Evolutionary conservation across 768 basidiomycete species (phyloP), one percentile per base, ranked within the genome.

Genomic region (Lentinula aciculospora): DNA sequence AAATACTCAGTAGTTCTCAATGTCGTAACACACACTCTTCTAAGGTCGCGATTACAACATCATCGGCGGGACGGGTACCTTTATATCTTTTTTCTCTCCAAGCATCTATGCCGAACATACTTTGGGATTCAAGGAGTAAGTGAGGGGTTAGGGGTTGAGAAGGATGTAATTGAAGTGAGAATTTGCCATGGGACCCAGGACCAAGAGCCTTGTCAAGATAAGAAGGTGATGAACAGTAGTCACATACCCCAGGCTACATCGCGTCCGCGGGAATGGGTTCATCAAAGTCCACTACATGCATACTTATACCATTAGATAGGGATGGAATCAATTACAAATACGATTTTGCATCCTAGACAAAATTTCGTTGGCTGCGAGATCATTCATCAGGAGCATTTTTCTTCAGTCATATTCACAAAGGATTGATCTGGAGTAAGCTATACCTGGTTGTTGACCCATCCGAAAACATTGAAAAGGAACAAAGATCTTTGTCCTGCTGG

Each of bases 371-470:
- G 58, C 62, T 29, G 76, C 74, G 61, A 73, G 76, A 59, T 73
- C 76, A 57, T 81, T 79, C 3, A 71, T 71, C 13, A 80, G 71
- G 15, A 76, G 63, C 77, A 81, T 19, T n/a, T 32, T 9, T n/a
- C n/a, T n/a, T n/a, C n/a, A n/a, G n/a, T 17, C 40, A 13, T 23
- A 6, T 12, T 17, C 12, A 40, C n/a, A 36, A 5, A 32, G 15
- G 4, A 12, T 25, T 56, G 36, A 58, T 32, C 37, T 60, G n/a
- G n/a, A 5, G 40, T 15, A 49, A 56, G 12, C 50, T 66, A 28
- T 50, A 66, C 74, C 40, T 51, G 60, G 61, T 68, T 69, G 66
- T 77, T 78, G 49, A 51, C 34, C 23, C 74, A 63, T 2, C 77
- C 77, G 47, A 71, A 75, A 42, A 66, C 65, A 62, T 76, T 78